Evolutionary conservation across 1,139 yeast species (phyloP), one percentile per base, ranked within the genome.

Genomic region (Suhomyces yuchorum): DNA sequence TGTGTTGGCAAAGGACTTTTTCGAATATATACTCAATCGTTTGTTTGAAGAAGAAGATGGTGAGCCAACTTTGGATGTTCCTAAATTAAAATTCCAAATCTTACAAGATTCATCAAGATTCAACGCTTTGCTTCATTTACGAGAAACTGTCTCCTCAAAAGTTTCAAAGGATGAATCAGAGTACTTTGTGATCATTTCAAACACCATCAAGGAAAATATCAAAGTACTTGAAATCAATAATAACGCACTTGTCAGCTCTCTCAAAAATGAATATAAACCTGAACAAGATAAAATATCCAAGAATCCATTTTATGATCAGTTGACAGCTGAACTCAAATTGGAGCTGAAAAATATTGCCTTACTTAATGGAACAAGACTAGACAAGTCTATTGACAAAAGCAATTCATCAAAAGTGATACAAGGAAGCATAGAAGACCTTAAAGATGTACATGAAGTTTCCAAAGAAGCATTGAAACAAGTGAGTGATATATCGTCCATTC

Each of bases 401-500:
- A 8, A 8, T 23, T 18, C 28, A 1, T 32, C 37, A 4, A 22
- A 32, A 17, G 1, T 19, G n/a, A 15, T 42, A 18, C 12, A n/a
- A 17, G 37, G 34, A 8, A 17, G 38, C 4, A 30, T 33, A 11
- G 47, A 44, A 34, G 30, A 46, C 8, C 42, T 53, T 17, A 23
- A 23, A 3, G 43, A 48, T n/a, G 37, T 49, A 7, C 46, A 46
- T 34, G 23, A 11, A 2, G 50, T 63, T 14, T 67, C 73, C 0
- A 48, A 48, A 9, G 48, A 51, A 5, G 52, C 61, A 0, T 51
- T 66, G 3, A 41, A 53, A 1, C 47, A 54, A 20, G 60, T 67
- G 1, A 52, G 63, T 2, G 48, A 47, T 3, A 58, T 56, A 28
- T 61, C 67, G 8, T 51, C 59, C 2, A 52, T 56, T 26, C 56